Base-by-base conservation (phyloP, 1,284 basidiomycete species). In the Trichosporon sp. region DNA sequence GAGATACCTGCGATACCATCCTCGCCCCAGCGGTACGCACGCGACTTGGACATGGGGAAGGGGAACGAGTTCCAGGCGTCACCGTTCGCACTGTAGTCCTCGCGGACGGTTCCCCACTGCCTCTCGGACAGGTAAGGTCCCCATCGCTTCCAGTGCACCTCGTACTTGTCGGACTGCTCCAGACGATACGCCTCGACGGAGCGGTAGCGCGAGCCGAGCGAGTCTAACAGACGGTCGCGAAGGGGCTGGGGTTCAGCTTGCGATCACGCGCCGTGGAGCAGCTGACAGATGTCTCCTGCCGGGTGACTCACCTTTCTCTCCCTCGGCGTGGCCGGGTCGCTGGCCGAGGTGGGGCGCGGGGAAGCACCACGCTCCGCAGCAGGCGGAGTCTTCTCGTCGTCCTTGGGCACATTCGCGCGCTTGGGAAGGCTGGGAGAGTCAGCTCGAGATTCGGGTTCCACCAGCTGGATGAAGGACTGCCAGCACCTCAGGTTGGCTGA, bases 51-150 rank as follows among this genome's bases (percentile, higher is more conserved):
- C 77, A 96, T 93, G 74, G 94, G 93, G 83, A 98, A 97, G 54
- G 95, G 94, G 84, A 99, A 99, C 81, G 96, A 94, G 76, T 90
- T 91, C 96, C 96, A 99, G 7, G 96, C 96, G 82, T 99, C 94
- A 69, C 96, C 96, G 81, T 98, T 91, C 43, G 88, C 90, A 63
- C 95, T 98, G 85, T 99, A 99, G 83, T 99, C 96, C 84, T 99
- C 96, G 74, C 96, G 91, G 51, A 99, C 96, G 26, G 96, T 98
- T 38, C 94, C 95, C 96, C 96, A 99, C 88, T 98, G 96, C 72
- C 96, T 88, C 85, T 99, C 96, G 74, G 91, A 92, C 73, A 99
- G 88, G 86, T 98, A 98, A 16, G 96, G 96, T 35, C 96, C 96
- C 96, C 96, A 98, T 77, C 93, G 88, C 85, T 98, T 98, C 96